These are phyloP conservation scores for Hypomontagnella submonticulosa DNA, from an alignment of 495 filamentous ascomycete genomes.

Conservation along the genomic window DNA sequence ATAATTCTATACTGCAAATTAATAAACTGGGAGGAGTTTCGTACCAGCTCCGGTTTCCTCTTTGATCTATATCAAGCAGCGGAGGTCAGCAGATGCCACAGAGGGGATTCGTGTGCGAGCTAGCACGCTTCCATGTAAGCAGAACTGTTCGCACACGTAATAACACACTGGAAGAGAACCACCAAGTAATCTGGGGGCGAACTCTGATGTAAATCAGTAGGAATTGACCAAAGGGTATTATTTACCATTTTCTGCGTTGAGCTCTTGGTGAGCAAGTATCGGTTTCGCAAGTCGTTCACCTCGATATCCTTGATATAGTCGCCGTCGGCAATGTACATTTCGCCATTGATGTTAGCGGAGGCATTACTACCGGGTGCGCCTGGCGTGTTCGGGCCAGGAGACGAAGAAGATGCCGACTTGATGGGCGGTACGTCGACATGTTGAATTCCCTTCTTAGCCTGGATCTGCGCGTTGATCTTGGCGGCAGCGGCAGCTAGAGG, in stretches of 20 bases:
- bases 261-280: conserved; percentile 97
- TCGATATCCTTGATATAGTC: conserved; percentile 99
- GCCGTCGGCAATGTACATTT: conserved; percentile 93
- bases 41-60: conserved; percentile 99
- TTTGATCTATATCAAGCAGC: conserved; percentile 98
- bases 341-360: conserved; percentile 73
- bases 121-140: conserved; percentile 86
- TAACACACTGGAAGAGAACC: conserved; percentile 51
- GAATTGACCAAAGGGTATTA: conserved; percentile 70
- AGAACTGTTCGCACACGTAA: conserved; percentile 72
- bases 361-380: conserved; percentile 54
- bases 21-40: conserved; percentile 66
- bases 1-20: conserved; percentile 62
- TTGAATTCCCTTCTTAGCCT: conserved; percentile 92
- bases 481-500: conserved; percentile 86
- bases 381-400: conserved; percentile 30
- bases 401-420: conserved; percentile 58
- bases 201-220: conserved; percentile 82
- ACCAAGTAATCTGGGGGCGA: conserved; percentile 52
- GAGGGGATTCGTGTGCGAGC: conserved; percentile 75
- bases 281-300: conserved; percentile 96
- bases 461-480: conserved; percentile 90
- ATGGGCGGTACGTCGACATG: conserved; percentile 95
- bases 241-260: conserved; percentile 99
- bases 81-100: conserved; percentile 98